Evolutionary conservation across 257 asterid genomes (phyloP).

Genomic region (Nicotiana tomentosiformis): DNA sequence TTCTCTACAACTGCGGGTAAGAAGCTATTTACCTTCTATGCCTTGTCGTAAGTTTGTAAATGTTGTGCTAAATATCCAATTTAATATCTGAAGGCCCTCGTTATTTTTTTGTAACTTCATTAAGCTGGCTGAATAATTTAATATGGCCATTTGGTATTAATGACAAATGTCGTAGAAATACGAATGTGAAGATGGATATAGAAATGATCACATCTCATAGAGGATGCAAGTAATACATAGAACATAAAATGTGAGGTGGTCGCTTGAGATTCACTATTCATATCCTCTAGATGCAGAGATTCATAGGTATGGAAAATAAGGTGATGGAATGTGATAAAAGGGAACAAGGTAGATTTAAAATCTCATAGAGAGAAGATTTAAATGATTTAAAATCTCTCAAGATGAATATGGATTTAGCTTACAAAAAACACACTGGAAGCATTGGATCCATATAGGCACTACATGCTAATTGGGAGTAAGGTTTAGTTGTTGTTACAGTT

Average conservation of each 20-base stretch:
- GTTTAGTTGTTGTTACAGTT: not conserved
- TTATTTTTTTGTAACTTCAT: not conserved
- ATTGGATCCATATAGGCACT: not conserved
- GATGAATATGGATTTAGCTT: not conserved
- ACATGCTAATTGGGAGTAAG: not conserved
- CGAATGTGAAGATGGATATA: not conserved
- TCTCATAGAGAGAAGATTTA: no score
- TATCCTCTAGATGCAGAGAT: constrained; percentile 7
- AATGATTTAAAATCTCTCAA: not conserved
- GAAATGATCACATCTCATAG: not conserved
- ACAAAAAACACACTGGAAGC: not conserved
- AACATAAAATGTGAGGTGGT: not conserved
- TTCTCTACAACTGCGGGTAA: constrained; percentile 88
- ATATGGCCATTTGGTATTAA: not conserved
- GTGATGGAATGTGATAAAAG: not conserved
- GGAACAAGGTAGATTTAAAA: not conserved
- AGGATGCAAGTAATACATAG: not conserved
- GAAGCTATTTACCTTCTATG: constrained; percentile 23
- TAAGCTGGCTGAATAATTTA: not conserved
- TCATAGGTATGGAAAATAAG: not conserved
- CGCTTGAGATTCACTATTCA: not conserved
- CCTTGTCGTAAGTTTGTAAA: not conserved
- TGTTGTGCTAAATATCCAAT: not conserved
- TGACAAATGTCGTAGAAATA: not conserved
- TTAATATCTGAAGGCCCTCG: not conserved